Base-by-base conservation (phyloP, 768 basidiomycete species). In the Phylloporus sp. region DNA sequence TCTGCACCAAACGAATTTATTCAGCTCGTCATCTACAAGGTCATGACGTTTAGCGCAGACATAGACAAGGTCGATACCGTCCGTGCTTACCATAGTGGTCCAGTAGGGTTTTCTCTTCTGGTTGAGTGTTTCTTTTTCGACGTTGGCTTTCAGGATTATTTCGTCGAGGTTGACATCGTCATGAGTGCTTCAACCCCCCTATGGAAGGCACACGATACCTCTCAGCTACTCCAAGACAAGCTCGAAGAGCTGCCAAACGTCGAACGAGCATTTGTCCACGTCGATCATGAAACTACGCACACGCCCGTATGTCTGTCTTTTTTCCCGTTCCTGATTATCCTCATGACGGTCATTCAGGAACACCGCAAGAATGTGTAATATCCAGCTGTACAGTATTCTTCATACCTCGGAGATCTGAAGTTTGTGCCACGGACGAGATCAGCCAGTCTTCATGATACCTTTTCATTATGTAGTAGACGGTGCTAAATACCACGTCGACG, bases 101-200 rank as follows among this genome's bases (percentile, higher is more conserved):
- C 86, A 24, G 85, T 87, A 56, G 40, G 75, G 40, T 11, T 15
- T 4, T 31, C 36, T 24, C 10, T 28, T 5, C 10, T 10, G 1
- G 11, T 27, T 23, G 20, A 15, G 22, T 54, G 13, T 56, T 47
- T 46, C 28, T n/a, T n/a, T n/a, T n/a, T n/a, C n/a, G n/a, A n/a
- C n/a, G n/a, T n/a, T n/a, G n/a, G n/a, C n/a, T n/a, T n/a, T n/a
- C 57, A 87, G 84, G 79, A 90, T 49, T 95, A 92, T 61, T 89
- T 93, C 61, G 93, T 97, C 36, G 96, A 98, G 67, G 76, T 98
- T 13, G 96, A 99, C 64, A 79, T 97, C 37, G 94, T 97, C 34
- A 89, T 97, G 85, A 78, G 84, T 50, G 85, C 84, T 9, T 80
- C 81, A 47, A 96, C 92, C 21, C 90, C 92, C 0, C 71, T 98